Percentiles rank a stretch among this genome's conserved stretches.
Evolutionary conservation across 768 basidiomycete species (phyloP).

Genomic region (Paxillus involutus): DNA sequence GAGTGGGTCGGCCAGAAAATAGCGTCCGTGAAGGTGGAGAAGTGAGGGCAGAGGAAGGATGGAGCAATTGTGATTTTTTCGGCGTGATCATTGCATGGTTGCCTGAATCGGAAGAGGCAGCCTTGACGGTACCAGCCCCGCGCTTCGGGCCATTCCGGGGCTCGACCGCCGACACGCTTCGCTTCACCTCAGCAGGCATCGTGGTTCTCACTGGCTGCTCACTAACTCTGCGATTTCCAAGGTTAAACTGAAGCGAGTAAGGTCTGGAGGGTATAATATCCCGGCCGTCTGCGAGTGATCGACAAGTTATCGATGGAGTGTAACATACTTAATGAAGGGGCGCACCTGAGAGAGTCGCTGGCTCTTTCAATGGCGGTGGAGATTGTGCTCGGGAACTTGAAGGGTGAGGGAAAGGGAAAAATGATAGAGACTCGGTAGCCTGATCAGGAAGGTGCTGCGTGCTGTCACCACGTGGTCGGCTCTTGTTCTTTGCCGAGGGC

Average conservation of each 20-base stretch:
- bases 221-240: slow-evolving; percentile 15
- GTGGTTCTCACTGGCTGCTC: slow-evolving; percentile 1
- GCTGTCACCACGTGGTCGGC: slow-evolving; percentile 18
- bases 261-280: slow-evolving; percentile 11
- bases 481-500: slow-evolving; percentile 18
- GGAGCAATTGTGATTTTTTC: slow-evolving; percentile 8
- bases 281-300: slow-evolving; percentile 13
- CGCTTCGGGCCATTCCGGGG: slow-evolving; percentile 13
- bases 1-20: slow-evolving; percentile 8
- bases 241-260: slow-evolving; percentile 23
- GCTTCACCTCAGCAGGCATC: slow-evolving; percentile 24
- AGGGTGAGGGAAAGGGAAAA: slow-evolving; percentile 32
- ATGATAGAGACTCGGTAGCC: slow-evolving; percentile 16
- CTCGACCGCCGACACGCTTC: slow-evolving; percentile 25
- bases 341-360: slow-evolving; percentile 28
- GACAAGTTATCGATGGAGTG: background rate
- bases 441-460: slow-evolving; percentile 24
- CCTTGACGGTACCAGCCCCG: slow-evolving; percentile 14
- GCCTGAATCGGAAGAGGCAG: slow-evolving; percentile 15
- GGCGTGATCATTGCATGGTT: slow-evolving; percentile 15
- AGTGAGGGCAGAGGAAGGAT: slow-evolving; percentile 16
- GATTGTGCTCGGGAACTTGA: slow-evolving; percentile 11
- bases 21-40: slow-evolving; percentile 17
- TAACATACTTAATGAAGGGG: background rate
- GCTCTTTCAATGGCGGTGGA: slow-evolving; percentile 19